Evolutionary conservation across 495 filamentous ascomycete genomes (phyloP).

Genomic region (Symbiotaphrina buchneri): DNA sequence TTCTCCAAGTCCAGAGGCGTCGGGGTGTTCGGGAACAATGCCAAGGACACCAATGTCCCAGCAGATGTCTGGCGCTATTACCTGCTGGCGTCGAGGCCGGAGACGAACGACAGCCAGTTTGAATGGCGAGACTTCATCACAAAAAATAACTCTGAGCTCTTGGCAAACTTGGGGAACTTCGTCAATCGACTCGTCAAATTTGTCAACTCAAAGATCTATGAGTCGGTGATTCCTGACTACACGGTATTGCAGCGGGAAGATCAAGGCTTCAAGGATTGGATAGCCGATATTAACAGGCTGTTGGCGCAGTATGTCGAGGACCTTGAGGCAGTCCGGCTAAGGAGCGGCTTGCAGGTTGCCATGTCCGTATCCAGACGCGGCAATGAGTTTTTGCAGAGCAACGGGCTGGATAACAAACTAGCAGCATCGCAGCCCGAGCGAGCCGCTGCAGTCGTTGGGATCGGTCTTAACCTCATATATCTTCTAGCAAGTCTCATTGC

Average conservation of each 20-base stretch:
- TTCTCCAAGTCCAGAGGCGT: conserved; percentile 84
- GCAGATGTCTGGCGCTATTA: conserved; percentile 88
- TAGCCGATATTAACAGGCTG: conserved; percentile 31
- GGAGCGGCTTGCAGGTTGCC: conserved; percentile 43
- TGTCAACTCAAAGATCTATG: conserved; percentile 47
- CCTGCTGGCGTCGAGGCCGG: conserved; percentile 68
- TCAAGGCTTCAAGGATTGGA: conserved; percentile 29
- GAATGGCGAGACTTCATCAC: conserved; percentile 70
- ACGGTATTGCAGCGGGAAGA: conserved; percentile 2
- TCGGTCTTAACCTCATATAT: conserved; percentile 61
- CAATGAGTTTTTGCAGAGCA: conserved; percentile 64
- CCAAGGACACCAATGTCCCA: conserved; percentile 68
- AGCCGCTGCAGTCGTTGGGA: conserved; percentile 55
- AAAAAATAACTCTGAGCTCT: conserved; percentile 75
- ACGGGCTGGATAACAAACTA: conserved; percentile 62
- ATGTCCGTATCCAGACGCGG: conserved; percentile 51
- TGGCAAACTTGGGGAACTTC: conserved; percentile 84
- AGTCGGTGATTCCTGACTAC: conserved; percentile 48
- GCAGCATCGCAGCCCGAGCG: conserved; percentile 49
- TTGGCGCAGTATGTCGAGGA: conserved; percentile 48
- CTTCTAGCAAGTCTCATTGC: conserved; percentile 53
- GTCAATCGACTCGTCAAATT: conserved; percentile 90
- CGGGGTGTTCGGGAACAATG: conserved; percentile 80
- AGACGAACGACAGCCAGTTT: conserved; percentile 77
- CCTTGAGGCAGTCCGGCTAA: conserved; percentile 53